phyloP scores from a whole-genome alignment of 2,329 filamentous ascomycete genomes.

The Aspergillus quadrilineatus region DNA sequence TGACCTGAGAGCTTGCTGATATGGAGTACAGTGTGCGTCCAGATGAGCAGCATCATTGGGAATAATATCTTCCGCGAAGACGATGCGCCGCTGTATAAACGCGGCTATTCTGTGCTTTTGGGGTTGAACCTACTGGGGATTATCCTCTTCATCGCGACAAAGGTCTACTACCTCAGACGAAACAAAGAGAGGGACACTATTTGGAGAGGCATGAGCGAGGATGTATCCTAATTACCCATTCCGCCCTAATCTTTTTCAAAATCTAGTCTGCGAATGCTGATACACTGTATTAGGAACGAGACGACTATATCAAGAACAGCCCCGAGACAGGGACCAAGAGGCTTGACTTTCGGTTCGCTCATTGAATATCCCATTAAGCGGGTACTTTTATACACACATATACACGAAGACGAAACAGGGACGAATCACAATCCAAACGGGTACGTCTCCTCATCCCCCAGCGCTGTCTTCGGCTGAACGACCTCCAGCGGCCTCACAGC shows the following conservation, averaged over 20 bases:
- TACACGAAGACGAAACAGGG: neutral
- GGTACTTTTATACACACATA: neutral
- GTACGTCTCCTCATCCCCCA: conserved; percentile 51
- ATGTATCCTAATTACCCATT: neutral
- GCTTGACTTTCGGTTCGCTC: conserved; percentile 38
- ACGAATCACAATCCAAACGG: conserved; percentile 49
- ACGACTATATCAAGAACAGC: conserved; percentile 32
- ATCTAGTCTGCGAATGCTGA: neutral
- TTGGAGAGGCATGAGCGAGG: conserved; percentile 33
- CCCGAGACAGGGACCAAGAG: conserved; percentile 35
- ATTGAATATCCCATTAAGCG: conserved; percentile 16
- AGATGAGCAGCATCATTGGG: conserved; percentile 30
- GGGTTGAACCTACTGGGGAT: conserved; percentile 50
- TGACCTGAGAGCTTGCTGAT: neutral
- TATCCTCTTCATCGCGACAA: conserved; percentile 44
- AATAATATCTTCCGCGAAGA: conserved; percentile 53
- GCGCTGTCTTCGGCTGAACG: conserved; percentile 44
- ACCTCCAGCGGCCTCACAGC: conserved; percentile 49
- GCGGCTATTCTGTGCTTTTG: conserved; percentile 54
- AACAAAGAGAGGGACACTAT: conserved; percentile 30
- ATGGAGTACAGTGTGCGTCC: conserved; percentile 30
- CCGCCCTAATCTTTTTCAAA: neutral
- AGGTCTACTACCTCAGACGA: conserved; percentile 33
- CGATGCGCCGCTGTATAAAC: conserved; percentile 54
- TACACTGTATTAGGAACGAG: conserved; percentile 20